A percentile compares a stretch with the other conserved stretches of the same genome.
Conservation (phyloP, 83 land plant species). For the Diphasiastrum complanatum region DNA sequence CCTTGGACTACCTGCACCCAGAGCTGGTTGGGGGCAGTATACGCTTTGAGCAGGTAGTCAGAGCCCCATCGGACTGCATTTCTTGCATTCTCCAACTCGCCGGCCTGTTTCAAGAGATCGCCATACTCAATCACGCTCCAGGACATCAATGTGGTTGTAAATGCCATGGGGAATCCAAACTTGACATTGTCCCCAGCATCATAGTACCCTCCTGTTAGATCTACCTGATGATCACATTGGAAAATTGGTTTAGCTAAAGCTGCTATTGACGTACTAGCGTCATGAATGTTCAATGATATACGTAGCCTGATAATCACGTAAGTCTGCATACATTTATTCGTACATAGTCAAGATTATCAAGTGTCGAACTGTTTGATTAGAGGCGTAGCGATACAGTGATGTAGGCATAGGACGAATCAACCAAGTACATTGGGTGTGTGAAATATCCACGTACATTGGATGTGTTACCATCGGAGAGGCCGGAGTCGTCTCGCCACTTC, state of each 20-base stretch:
- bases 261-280: too few species aligned
- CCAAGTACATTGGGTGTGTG: too few species aligned
- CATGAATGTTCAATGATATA: too few species aligned
- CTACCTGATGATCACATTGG: conserved; percentile 5
- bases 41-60: conserved; percentile 11
- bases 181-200: too few species aligned
- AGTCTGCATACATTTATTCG: too few species aligned
- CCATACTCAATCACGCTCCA: conserved; percentile 13
- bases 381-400: too few species aligned
- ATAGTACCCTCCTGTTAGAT: conserved; percentile 5
- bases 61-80: conserved; percentile 6
- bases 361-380: too few species aligned
- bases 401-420: too few species aligned
- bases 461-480: background rate
- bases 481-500: background rate
- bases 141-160: conserved; percentile 5
- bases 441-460: background rate
- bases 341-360: too few species aligned
- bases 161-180: conserved; percentile 19
- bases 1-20: conserved; percentile 6
- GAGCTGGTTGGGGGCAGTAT: background rate
- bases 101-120: background rate
- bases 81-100: too few species aligned
- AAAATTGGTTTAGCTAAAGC: too few species aligned
- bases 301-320: too few species aligned